Base-by-base conservation (phyloP, 352 stramenopile genomes). In the Pythium vanterpoolii region DNA sequence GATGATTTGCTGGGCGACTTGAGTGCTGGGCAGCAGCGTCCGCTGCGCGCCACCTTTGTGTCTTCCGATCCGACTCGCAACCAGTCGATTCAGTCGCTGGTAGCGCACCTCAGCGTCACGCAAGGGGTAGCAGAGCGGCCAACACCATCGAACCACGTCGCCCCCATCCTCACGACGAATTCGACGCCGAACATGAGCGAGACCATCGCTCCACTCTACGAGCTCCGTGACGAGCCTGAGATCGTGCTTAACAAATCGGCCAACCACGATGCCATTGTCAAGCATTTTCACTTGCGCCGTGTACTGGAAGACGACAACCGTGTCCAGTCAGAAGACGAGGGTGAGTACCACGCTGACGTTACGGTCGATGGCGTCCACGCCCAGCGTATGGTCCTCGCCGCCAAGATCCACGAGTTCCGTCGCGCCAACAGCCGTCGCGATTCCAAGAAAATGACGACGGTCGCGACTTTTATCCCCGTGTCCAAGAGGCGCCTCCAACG, bases 381-480 rank as follows among this genome's bases (percentile, higher is more conserved):
- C 3, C 53, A 68, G 48, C 61, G 61, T 4, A 63, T 68, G 53
- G 51, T 69, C n/a, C 60, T 64, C 6, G 62, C 55, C 26, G 62
- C 62, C 16, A 63, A 59, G 24, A 68, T 68, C 27, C 61, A 54
- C 36, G 61, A 68, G 23, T 68, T 68, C 40, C 54, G 61, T 4
- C 51, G 52, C 27, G 38, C 44, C 16, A 55, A 56, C 16, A 66
- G 42, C 33, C 59, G 58, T 18, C 59, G 43, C 11, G 59, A 60
- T 9, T 67, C 60, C 4, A 21, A n/a, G n/a, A n/a, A 3, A 9
- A 62, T 58, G 21, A 8, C 39, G 1, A 66, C 43, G 28, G 36
- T 66, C 26, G 10, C 44, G 2, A 34, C 54, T 18, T 30, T 66
- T 21, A 66, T 66, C 18, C 59, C 59, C 0, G 59, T 66, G 1